Base-by-base conservation (phyloP, 2,329 filamentous ascomycete genomes). In the Ophiostoma populinum region DNA sequence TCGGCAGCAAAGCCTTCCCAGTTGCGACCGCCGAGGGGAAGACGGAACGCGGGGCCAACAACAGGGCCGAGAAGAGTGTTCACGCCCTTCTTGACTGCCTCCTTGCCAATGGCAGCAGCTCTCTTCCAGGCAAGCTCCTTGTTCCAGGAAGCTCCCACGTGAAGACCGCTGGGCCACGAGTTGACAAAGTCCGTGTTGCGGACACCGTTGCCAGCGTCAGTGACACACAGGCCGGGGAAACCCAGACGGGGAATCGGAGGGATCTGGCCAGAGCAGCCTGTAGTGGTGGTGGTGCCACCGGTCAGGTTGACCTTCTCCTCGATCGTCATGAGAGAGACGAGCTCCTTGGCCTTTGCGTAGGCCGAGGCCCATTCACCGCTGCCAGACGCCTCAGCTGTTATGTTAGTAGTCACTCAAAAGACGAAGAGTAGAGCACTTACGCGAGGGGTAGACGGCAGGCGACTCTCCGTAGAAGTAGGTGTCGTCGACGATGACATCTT, bases 221-320 rank as follows among this genome's bases (percentile, higher is more conserved):
- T 53, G 2, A 62, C 45, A 36, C 61, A 63, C 44, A 63, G 47
- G n/a, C 59, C 59, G 0, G 57, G 51, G 33, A 63, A 65, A 1
- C 47, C 43, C 13, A 63, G 41, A 4, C 58, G 50, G 11, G 48
- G 32, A 7, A 63, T 49, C 7, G 54, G 45, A 0, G 51, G 45
- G 20, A 63, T 55, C 40, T 53, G 59, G n/a, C 64, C 65, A 0
- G 56, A 54, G 46, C 65, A 69, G 31, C 62, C 55, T 18, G 57
- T 62, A 12, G 56, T 54, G 3, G 52, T 70, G 45, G 67, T 63
- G 31, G 73, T 66, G 42, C 81, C 81, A 2, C 77, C 78, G 1
- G 80, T 86, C 39, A 90, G 54, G 46, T 73, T 77, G 49, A 86
- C 70, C 53, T 85, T 86, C 55, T 90, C 80, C 16, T 73, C 61